These are phyloP conservation scores for Zizania latifolia DNA, from an alignment of 176 grass and related monocot species.

Conservation along the genomic window DNA sequence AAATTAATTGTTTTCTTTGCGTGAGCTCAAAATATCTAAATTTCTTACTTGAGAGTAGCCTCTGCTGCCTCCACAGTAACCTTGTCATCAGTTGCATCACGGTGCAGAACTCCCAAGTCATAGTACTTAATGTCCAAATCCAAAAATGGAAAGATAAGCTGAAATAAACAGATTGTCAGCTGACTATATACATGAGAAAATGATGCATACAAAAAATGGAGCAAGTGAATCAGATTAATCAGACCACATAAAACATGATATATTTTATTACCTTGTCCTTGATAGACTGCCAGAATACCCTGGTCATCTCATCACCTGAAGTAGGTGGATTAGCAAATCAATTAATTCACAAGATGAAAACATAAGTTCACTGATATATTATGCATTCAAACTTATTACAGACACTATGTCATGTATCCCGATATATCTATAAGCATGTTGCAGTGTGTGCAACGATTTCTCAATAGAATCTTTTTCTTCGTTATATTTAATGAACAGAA, in stretches of 20 bases:
- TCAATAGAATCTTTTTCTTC: not conserved
- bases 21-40: not conserved
- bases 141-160: conserved; percentile 93
- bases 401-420: not conserved
- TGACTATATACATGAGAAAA: not conserved
- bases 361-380: too few species aligned
- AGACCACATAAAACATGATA: not conserved
- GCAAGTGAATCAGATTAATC: not conserved
- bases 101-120: conserved; percentile 75
- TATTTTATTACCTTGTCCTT: conserved; percentile 80
- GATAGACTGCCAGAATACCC: conserved; percentile 90
- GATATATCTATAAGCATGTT: not conserved
- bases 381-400: not conserved
- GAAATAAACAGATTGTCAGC: conserved; percentile 19
- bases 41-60: conserved; percentile 82
- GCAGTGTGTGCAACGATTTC: not conserved
- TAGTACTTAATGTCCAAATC: conserved; percentile 97
- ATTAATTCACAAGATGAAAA: too few species aligned
- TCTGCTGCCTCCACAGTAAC: conserved; percentile 92
- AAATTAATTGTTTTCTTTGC: not conserved
- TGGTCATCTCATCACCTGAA: conserved; percentile 94
- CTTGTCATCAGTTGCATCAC: conserved; percentile 94
- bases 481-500: not conserved
- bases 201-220: not conserved
- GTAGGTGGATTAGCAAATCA: too few species aligned